Evolutionary conservation across 345 rosid species (phyloP), one percentile per base, ranked within the genome.

Genomic region (Eucalyptus victrix): DNA sequence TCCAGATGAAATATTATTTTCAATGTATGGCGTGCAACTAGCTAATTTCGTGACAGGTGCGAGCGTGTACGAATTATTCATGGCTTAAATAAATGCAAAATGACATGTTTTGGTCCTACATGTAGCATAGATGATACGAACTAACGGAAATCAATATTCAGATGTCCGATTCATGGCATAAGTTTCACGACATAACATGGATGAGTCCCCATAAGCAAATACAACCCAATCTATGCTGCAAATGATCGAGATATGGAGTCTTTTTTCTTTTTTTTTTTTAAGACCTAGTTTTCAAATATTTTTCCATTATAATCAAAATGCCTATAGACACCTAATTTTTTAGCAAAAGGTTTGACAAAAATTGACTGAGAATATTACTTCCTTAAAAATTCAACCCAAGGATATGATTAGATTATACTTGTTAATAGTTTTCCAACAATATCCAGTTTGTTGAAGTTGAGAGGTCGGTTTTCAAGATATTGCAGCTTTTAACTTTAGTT

Each of bases 41-140:
- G 30, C 12, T 4, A 56, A 56, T 56, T 24, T 56, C 30, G 62
- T 24, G 62, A 9, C 1, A 1, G 3, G 62, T 24, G 0, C 0
- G 2, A 24, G 0, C 30, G 62, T 56, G 62, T 10, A 0, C 14
- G 62, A 4, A 24, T 10, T 9, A 56, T 56, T 24, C 30, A 56
- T 56, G 62, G 28, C 62, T 56, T 56, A 56, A 56, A 56, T n/a
- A 56, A 56, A 24, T 24, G 62, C 62, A 56, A 56, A 56, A 24
- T 56, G 3, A 56, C 28, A 54, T 54, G 62, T 11, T 3, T 2
- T 24, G 62, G 30, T 56, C 62, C 62, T 10, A 23, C 30, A 56
- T 23, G 30, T 23, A 23, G 30, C 62, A 56, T 9, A 10, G 28
- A 1, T 2, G 6, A 56, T 56, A 56, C 12, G 62, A 23, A 9